Conservation (phyloP, 805 yeast genomes). For the Saccharomycopsis amapae region DNA sequence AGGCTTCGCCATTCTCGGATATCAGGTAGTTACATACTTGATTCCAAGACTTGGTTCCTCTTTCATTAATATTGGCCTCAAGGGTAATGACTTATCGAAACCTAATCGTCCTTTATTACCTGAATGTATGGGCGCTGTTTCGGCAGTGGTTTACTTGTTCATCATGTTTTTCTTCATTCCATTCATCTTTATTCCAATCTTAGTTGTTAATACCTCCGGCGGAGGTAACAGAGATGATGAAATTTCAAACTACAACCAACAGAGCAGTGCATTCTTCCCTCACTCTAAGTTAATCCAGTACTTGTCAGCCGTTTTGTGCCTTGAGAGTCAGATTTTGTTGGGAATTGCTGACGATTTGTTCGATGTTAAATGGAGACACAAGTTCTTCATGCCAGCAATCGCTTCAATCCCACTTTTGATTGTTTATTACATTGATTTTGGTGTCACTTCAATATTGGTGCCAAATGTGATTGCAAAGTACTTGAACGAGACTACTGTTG, state of each 20-base stretch:
- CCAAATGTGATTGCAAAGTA: slow-evolving; percentile 54
- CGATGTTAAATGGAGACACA: slow-evolving; percentile 96
- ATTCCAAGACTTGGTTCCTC: slow-evolving; percentile 63
- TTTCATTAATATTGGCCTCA: slow-evolving; percentile 73
- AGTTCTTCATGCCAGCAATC: slow-evolving; percentile 89
- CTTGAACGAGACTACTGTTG: slow-evolving; percentile 38
- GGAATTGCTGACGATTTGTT: slow-evolving; percentile 94
- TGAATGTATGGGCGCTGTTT: slow-evolving; percentile 88
- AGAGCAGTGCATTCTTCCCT: slow-evolving; percentile 43
- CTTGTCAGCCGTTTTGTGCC: slow-evolving; percentile 73
- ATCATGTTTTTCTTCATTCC: slow-evolving; percentile 83
- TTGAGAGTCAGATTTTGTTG: slow-evolving; percentile 74
- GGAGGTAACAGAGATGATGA: slow-evolving; percentile 49
- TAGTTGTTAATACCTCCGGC: slow-evolving; percentile 52
- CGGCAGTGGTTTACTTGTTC: slow-evolving; percentile 74
- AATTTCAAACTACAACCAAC: not conserved
- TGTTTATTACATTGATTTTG: slow-evolving; percentile 90
- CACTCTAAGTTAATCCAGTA: slow-evolving; percentile 79
- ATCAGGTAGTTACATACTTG: slow-evolving; percentile 46
- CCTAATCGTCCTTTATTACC: slow-evolving; percentile 68
- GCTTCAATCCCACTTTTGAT: slow-evolving; percentile 87
- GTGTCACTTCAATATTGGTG: slow-evolving; percentile 78
- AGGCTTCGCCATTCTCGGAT: slow-evolving; percentile 67
- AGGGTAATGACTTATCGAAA: slow-evolving; percentile 80
- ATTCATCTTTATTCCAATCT: slow-evolving; percentile 70